Conservation (phyloP, 1,139 yeast species). For the Lodderomyces parapsilosis region DNA sequence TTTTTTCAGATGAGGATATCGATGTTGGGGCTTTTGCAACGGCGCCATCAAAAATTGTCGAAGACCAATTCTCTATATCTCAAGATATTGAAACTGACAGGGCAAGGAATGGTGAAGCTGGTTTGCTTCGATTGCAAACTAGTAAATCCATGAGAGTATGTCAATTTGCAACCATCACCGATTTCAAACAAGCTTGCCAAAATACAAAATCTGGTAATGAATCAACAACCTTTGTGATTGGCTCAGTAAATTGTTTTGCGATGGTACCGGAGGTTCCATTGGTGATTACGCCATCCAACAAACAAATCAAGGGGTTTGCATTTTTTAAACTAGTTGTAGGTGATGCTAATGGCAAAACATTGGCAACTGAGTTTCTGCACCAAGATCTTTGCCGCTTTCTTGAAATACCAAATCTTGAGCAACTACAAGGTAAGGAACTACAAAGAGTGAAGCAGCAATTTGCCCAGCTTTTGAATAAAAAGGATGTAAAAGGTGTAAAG, state of each 20-base stretch:
- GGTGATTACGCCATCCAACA: background rate
- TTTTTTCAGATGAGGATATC: background rate
- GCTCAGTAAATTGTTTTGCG: background rate
- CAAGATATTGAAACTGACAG: background rate
- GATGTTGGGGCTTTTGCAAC: background rate
- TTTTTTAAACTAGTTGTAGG: background rate
- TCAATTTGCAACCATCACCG: constrained; percentile 1
- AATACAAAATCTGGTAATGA: background rate
- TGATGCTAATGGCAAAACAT: background rate
- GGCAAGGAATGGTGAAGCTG: background rate
- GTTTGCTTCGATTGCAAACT: background rate
- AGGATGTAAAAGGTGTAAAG: background rate
- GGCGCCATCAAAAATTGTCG: background rate
- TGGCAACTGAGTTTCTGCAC: background rate
- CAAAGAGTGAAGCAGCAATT: background rate
- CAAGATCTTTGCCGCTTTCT: background rate
- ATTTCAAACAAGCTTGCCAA: background rate
- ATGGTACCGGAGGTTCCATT: background rate
- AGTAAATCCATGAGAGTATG: background rate
- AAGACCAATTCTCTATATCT: background rate
- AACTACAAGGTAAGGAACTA: background rate
- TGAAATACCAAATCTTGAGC: background rate
- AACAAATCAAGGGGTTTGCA: background rate
- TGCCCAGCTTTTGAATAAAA: background rate
- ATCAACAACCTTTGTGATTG: background rate